Evolutionary conservation across 768 basidiomycete genomes (phyloP), one percentile per base, ranked within the genome.

Genomic region (Collybiopsis luxurians): DNA sequence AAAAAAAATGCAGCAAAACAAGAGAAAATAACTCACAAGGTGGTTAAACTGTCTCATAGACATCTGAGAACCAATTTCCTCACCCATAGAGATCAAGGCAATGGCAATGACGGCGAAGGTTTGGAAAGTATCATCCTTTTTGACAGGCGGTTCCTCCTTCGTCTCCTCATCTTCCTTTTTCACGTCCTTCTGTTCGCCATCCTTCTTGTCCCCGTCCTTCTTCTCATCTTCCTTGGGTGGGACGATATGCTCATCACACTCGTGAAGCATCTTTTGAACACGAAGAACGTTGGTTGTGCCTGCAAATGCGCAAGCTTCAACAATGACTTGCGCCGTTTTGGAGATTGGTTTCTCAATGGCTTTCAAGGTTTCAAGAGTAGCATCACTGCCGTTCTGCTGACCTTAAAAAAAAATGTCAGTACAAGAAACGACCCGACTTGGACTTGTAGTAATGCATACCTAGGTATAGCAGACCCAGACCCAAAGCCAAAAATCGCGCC

Each of bases 1-100:
- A 51, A 31, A 49, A 49, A 6, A 21, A 17, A 5, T 36, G 19
- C 5, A 30, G 10, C 7, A 10, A 50, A 28, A 97, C 61, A n/a
- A 34, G 13, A 47, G 2, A 40, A 43, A 42, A 10, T n/a, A 56
- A 46, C 21, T 55, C 61, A 96, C 95, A 53, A 99, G 77, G 69
- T 99, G 97, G 71, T 98, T 97, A 78, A 98, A 96, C 64, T 95
- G 93, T 61, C 97, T 78, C 64, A 98, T 73, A n/a, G 91, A 87
- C 97, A 99, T 98, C 71, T 98, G 93, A 1, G 95, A 87, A 47
- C 97, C 97, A 47, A 98, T 86, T 23, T 98, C 96, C 73, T 99
- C 97, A 19, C 97, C 97, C 95, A 98, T 98, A 3, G 97, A 87
- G 43, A 98, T 90, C 57, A 98, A 72, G 0, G 96, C 87, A 64